Evolutionary conservation across 768 basidiomycete species (phyloP), one percentile per base, ranked within the genome.

Genomic region (Boletus rubroflammeus): DNA sequence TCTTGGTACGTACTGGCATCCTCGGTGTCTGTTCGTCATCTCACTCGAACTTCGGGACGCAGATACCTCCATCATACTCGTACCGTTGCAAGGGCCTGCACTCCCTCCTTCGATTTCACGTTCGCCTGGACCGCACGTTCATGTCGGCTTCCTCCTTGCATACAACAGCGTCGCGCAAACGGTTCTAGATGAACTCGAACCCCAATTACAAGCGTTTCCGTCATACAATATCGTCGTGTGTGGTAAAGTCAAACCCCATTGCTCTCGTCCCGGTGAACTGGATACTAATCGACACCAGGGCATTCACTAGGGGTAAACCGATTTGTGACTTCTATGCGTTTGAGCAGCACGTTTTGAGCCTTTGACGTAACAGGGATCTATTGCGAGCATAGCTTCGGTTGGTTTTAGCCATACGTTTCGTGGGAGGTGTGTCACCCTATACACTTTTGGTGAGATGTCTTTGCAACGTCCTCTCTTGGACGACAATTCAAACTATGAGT

Each of bases 381-480:
- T 76, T 45, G 73, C 75, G 4, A 71, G 71, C 36, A 63, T 77
- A 11, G 75, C 73, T 14, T 73, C 68, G 14, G 55, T 75, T 11
- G 69, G 69, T 6, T 52, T 75, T 29, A 64, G 52, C 40, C 58
- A 63, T 52, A 67, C 60, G 32, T 75, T 73, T 54, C 64, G 66
- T 14, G 62, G 51, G 34, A 58, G 40, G 52, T 47, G 51, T 21
- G 50, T 67, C 31, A 63, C 42, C 4, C 54, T 81, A 6, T 81
- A 76, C 55, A 81, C 79, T 0, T 80, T 71, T 61, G 80, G 80
- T 75, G 46, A 57, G 67, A 57, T n/a, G 3, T 31, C 14, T 44
- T 28, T 17, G 28, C 40, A 26, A 28, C 19, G 2, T 41, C 3
- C 31, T 3, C 40, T 17, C 11, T 36, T 47, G 38, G 23, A 45